phyloP scores from a whole-genome alignment of 2,329 filamentous ascomycete genomes.

The Gyromitra esculenta region DNA sequence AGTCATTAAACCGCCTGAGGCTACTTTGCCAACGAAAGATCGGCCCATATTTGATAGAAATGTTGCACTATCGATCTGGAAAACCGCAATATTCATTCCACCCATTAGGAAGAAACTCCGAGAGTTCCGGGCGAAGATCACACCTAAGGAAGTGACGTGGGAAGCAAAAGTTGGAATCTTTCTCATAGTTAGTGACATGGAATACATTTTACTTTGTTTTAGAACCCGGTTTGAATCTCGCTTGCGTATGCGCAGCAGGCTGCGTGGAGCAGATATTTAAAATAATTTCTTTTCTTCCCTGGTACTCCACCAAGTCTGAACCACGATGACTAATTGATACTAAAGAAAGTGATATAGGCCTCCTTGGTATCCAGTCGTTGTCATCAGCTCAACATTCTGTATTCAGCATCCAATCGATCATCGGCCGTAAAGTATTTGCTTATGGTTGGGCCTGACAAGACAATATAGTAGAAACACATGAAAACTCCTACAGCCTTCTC shows the following conservation, averaged over 20 bases:
- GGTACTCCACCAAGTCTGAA: neutral
- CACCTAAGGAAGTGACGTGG: conserved; percentile 33
- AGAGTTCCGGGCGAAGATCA: conserved; percentile 3
- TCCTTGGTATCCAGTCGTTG: neutral
- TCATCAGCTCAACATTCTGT: neutral
- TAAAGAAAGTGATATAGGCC: neutral
- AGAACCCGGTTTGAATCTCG: conserved; percentile 16
- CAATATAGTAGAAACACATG: neutral
- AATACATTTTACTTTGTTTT: conserved; percentile 14
- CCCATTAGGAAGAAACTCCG: conserved; percentile 12
- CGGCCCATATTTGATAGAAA: neutral
- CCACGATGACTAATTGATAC: neutral
- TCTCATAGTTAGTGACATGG: conserved; percentile 11
- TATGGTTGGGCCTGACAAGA: neutral
- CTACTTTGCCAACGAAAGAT: conserved; percentile 8
- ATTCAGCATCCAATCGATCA: neutral
- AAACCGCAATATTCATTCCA: conserved; percentile 11
- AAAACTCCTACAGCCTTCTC: neutral
- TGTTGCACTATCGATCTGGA: neutral
- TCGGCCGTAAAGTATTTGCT: neutral
- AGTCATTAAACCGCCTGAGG: neutral
- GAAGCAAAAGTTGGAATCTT: conserved; percentile 13
- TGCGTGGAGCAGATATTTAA: neutral
- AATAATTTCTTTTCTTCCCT: neutral
- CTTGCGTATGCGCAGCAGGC: neutral